Percentiles rank a stretch among this genome's conserved stretches.
Conservation (phyloP, 495 filamentous ascomycete species). For the Neurospora sublineolata region DNA sequence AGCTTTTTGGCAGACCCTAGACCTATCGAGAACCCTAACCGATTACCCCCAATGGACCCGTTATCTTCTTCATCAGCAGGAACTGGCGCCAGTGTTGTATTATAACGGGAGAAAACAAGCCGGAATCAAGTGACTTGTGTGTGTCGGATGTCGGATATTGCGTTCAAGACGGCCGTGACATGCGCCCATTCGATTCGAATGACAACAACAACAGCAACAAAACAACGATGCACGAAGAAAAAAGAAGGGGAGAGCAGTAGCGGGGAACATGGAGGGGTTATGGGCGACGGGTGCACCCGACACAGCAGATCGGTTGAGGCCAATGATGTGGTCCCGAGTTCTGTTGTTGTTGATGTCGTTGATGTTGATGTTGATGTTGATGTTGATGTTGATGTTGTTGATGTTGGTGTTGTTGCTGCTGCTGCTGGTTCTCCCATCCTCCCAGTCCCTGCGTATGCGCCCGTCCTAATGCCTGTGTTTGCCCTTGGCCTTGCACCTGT, state of each 20-base stretch:
- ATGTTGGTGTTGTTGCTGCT: not conserved
- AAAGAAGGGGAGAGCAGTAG: not conserved
- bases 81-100: constrained; percentile 21
- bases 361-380: constrained; percentile 10
- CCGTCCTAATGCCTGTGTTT: not conserved
- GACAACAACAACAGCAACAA: not conserved
- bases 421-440: not conserved
- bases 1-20: not conserved
- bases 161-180: not conserved
- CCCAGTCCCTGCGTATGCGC: not conserved
- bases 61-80: not conserved
- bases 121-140: constrained; percentile 3
- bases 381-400: not conserved
- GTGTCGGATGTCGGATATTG: not conserved
- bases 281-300: not conserved
- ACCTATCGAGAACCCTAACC: not conserved
- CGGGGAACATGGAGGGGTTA: not conserved
- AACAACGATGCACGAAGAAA: not conserved
- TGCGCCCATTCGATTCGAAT: not conserved
- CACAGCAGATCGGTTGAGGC: not conserved
- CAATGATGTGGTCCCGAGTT: not conserved
- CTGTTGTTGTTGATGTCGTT: constrained; percentile 7
- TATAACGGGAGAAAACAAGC: constrained; percentile 13
- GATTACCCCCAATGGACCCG: not conserved
- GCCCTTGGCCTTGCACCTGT: constrained; percentile 1